Conservation (phyloP, 495 filamentous ascomycete genomes). For the Tetracladium setigerum region DNA sequence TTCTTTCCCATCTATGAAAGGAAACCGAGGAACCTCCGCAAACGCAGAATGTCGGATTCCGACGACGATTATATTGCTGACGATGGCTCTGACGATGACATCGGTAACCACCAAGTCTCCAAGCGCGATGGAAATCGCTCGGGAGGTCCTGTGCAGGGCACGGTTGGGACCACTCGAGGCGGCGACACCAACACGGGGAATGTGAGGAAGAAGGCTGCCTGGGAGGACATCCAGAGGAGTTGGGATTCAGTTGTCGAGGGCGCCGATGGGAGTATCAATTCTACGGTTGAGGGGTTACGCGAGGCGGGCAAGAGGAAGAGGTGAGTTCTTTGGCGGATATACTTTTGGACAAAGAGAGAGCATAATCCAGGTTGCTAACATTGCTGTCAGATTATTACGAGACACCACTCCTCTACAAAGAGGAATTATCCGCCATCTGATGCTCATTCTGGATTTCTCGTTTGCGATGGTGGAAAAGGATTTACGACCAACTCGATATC, state of each 20-base stretch:
- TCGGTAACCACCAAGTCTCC: constrained; percentile 42
- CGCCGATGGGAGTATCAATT: constrained; percentile 66
- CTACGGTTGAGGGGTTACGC: constrained; percentile 57
- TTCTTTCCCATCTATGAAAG: too few species aligned
- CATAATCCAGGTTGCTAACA: not conserved
- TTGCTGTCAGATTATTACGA: constrained; percentile 54
- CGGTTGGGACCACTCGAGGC: constrained; percentile 9
- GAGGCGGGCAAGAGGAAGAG: constrained; percentile 71
- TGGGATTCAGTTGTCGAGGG: constrained; percentile 65
- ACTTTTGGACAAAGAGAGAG: not conserved
- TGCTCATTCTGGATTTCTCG: constrained; percentile 88
- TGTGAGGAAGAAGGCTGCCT: constrained; percentile 36
- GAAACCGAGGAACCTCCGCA: too few species aligned
- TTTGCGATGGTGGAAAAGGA: constrained; percentile 95
- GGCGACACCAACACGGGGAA: constrained; percentile 25
- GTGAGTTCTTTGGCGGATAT: constrained; percentile 28
- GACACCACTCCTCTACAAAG: constrained; percentile 93
- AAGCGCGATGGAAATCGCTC: constrained; percentile 32
- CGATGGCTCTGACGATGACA: constrained; percentile 71
- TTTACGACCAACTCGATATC: constrained; percentile 76
- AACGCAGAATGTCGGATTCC: constrained; percentile 57
- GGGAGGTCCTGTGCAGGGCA: constrained; percentile 15
- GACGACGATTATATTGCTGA: constrained; percentile 77
- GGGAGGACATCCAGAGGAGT: constrained; percentile 48
- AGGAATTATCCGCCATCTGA: constrained; percentile 91